Percentiles rank a stretch among this genome's conserved stretches.
These are phyloP conservation scores for Fusarium avenaceum DNA, from an alignment of 2,329 filamentous ascomycete genomes.

Conservation along the genomic window DNA sequence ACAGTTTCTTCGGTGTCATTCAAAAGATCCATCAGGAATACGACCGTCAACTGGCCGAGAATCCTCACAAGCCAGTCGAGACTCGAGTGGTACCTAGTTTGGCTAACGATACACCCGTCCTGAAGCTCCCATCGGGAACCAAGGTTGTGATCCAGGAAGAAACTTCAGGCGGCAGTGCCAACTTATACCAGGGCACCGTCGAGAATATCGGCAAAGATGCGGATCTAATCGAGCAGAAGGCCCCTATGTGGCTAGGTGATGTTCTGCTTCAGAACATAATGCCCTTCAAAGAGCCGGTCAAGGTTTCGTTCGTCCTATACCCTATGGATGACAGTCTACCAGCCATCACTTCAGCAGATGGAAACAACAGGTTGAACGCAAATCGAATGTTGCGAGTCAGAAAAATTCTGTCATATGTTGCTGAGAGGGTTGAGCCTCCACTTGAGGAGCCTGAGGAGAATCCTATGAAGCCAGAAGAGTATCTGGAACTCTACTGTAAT, in stretches of 20 bases:
- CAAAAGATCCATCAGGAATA: constrained; percentile 81
- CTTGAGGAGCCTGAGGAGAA: constrained; percentile 70
- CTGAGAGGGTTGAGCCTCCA: constrained; percentile 87
- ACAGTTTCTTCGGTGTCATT: constrained; percentile 79
- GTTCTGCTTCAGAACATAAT: constrained; percentile 85
- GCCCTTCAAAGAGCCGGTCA: constrained; percentile 90
- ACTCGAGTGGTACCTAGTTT: constrained; percentile 77
- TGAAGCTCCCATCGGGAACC: constrained; percentile 77
- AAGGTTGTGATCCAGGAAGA: constrained; percentile 79
- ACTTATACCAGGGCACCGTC: constrained; percentile 92
- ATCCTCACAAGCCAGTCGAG: constrained; percentile 67
- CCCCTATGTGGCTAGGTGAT: constrained; percentile 93
- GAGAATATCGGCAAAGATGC: constrained; percentile 81
- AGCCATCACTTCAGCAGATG: constrained; percentile 79
- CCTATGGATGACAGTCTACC: constrained; percentile 79
- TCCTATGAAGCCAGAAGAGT: constrained; percentile 85
- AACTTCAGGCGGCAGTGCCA: constrained; percentile 76
- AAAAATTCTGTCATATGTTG: constrained; percentile 93
- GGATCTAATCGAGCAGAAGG: constrained; percentile 86
- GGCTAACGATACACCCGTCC: constrained; percentile 79
- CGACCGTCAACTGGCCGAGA: constrained; percentile 73
- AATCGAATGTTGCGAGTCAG: constrained; percentile 96
- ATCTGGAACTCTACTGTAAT: constrained; percentile 94
- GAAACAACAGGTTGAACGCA: constrained; percentile 92
- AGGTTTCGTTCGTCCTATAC: constrained; percentile 93